Conservation (phyloP, 148 eudicot species). For the Mesembryanthemum crystallinum region DNA sequence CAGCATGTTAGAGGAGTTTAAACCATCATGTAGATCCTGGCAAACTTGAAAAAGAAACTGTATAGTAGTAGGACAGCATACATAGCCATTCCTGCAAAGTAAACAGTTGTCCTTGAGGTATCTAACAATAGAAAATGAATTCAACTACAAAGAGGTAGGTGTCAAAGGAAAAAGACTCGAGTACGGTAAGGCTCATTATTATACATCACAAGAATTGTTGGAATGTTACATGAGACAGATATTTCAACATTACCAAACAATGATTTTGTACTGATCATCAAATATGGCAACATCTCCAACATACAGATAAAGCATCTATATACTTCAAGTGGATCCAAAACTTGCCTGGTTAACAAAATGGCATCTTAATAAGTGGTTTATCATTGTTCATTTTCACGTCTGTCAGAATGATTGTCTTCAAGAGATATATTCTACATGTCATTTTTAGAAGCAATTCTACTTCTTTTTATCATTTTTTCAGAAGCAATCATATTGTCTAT, state of each 20-base stretch:
- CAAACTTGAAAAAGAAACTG: slow-evolving; percentile 65
- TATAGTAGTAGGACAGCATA: slow-evolving; percentile 46
- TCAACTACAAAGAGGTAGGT: neutral
- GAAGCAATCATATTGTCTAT: neutral
- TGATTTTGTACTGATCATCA: neutral
- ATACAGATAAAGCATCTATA: neutral
- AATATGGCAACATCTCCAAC: neutral
- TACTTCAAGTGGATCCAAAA: too few species aligned
- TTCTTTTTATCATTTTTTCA: neutral
- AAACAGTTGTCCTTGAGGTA: slow-evolving; percentile 11
- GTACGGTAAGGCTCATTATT: neutral
- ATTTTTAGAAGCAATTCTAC: neutral
- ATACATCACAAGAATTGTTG: neutral
- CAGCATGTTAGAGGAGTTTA: slow-evolving; percentile 42
- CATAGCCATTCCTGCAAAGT: slow-evolving; percentile 45
- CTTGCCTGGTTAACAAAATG: neutral
- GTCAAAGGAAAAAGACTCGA: neutral
- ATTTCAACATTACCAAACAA: neutral
- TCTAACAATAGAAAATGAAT: neutral
- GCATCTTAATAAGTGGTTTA: neutral
- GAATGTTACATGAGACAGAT: neutral
- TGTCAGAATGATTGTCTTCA: too few species aligned
- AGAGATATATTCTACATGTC: neutral
- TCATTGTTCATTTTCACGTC: too few species aligned
- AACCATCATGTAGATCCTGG: slow-evolving; percentile 54